Conservation (phyloP, 2,329 filamentous ascomycete genomes). For the Cercospora beticola region DNA sequence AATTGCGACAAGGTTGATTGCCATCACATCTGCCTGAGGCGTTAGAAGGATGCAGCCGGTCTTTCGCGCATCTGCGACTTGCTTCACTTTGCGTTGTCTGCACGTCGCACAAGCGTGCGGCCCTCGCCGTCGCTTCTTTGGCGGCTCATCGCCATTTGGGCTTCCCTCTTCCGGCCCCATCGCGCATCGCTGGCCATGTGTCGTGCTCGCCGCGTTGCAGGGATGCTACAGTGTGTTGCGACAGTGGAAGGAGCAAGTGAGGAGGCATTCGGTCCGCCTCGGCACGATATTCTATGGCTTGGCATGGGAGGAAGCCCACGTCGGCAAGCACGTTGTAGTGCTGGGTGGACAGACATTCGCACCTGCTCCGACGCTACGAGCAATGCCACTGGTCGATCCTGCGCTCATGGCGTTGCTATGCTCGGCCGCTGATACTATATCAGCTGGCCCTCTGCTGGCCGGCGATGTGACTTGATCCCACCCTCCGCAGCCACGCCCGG, state of each 20-base stretch:
- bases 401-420: not conserved
- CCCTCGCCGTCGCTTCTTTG: constrained; percentile 18
- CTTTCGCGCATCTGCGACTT: not conserved
- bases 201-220: not conserved
- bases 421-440: not conserved
- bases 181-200: not conserved
- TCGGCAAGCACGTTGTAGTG: not conserved
- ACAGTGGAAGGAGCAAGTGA: not conserved
- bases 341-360: not conserved
- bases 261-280: not conserved
- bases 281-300: not conserved
- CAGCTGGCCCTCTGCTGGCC: not conserved
- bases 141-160: constrained; percentile 9
- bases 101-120: constrained; percentile 16
- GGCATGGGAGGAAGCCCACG: not conserved
- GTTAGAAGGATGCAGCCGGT: not conserved
- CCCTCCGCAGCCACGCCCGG: not conserved
- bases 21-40: constrained; percentile 11
- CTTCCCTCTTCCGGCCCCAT: constrained; percentile 7
- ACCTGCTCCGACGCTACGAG: not conserved
- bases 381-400: not conserved
- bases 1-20: constrained; percentile 16
- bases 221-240: not conserved
- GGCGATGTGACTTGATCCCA: not conserved
- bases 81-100: constrained; percentile 15